phyloP scores from a whole-genome alignment of 371 early-diverging fungal species.

The Circinella minor region DNA sequence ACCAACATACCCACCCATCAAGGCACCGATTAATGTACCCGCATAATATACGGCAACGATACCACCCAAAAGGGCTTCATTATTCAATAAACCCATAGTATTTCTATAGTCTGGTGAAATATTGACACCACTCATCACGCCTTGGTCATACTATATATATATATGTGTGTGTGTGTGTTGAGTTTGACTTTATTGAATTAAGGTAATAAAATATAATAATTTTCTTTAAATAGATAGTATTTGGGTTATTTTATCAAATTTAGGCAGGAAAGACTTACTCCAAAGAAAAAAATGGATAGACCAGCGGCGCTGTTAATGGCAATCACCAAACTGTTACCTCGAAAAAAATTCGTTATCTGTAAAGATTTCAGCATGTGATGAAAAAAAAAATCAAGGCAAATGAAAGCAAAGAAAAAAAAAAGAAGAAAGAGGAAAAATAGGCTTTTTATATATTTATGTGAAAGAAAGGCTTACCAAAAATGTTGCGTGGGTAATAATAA shows the following conservation, averaged over 20 bases:
- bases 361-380: background rate
- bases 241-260: too few relatives aligned
- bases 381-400: background rate
- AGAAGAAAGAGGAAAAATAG: background rate
- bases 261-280: slow-evolving; percentile 29
- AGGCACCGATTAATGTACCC: slow-evolving; percentile 47
- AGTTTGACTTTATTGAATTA: background rate
- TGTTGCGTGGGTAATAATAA: background rate
- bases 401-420: background rate
- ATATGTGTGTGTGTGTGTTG: background rate
- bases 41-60: slow-evolving; percentile 43
- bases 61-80: slow-evolving; percentile 47
- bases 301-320: slow-evolving; percentile 48
- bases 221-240: too few relatives aligned
- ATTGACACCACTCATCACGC: slow-evolving; percentile 52
- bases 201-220: too few relatives aligned
- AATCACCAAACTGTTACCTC: slow-evolving; percentile 27
- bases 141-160: slow-evolving; percentile 42
- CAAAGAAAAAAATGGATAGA: slow-evolving; percentile 53
- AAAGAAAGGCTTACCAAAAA: background rate
- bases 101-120: slow-evolving; percentile 39
- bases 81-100: slow-evolving; percentile 38
- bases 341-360: slow-evolving; percentile 10
- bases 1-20: slow-evolving; percentile 48
- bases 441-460: background rate